Base-by-base conservation (phyloP, 768 basidiomycete species). In the Auriculariales sp. region DNA sequence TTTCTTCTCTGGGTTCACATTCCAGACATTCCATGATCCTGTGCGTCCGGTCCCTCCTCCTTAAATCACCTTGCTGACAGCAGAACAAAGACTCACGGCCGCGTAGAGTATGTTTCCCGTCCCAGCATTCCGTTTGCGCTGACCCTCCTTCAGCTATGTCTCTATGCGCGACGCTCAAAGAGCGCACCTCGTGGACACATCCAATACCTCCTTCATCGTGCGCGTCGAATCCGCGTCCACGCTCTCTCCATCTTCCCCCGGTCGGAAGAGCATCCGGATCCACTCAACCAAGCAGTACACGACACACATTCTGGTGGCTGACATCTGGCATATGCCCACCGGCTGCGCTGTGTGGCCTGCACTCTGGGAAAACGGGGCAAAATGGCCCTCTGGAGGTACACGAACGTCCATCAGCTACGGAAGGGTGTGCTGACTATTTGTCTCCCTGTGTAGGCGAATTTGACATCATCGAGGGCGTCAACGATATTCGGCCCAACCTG, bases 341-440 rank as follows among this genome's bases (percentile, higher is more conserved):
- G 78, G 77, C 9, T 77, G 75, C 57, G 74, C 70, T 1, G 49
- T 33, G 72, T 52, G 76, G 75, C 75, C 79, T 9, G 78, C 78
- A 24, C 27, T 44, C 39, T 44, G 39, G 39, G 39, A 44, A 19
- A 25, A 24, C 7, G 73, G 66, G 29, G 52, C 57, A 3, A 62
- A 64, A 46, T 82, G 78, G 79, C 78, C 78, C 2, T 59, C 64
- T 47, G 51, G 54, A 56, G 60, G 75, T 61, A 9, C 7, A 22
- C 7, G 15, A 15, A 6, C 7, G 35, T 9, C 35, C 35, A n/a
- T 36, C n/a, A 36, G n/a, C n/a, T n/a, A n/a, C n/a, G n/a, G n/a
- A n/a, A n/a, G n/a, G n/a, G n/a, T n/a, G n/a, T n/a, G n/a, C n/a
- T n/a, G n/a, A n/a, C n/a, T n/a, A n/a, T n/a, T 22, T 3, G 10